phyloP scores from a whole-genome alignment of 768 basidiomycete genomes.

The Leccinum imitatum region DNA sequence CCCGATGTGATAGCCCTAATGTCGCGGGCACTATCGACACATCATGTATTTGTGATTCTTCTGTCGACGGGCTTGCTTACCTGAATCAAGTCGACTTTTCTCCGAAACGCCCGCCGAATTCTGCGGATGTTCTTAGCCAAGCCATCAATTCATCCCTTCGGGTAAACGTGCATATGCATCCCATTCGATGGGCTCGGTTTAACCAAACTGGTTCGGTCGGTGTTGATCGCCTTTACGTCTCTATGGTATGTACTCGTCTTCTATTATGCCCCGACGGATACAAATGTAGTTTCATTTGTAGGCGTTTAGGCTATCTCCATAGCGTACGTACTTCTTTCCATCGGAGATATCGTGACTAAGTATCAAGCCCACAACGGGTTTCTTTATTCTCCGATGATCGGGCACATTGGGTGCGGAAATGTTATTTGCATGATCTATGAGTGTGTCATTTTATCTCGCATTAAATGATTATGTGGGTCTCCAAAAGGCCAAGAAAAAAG shows the following conservation, averaged over 20 bases:
- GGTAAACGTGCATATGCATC: conserved; percentile 3
- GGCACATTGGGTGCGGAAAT: conserved; percentile 8
- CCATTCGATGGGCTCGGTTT: not conserved
- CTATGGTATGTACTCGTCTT: conserved; percentile 11
- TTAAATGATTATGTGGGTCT: conserved; percentile 20
- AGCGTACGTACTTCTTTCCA: conserved; percentile 16
- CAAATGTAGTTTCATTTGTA: conserved; percentile 9
- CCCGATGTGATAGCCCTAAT: conserved; percentile 24
- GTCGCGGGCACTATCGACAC: not conserved
- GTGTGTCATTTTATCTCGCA: conserved; percentile 23
- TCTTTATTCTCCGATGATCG: conserved; percentile 21
- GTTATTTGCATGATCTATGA: conserved; percentile 16
- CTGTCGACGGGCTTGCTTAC: conserved; percentile 3
- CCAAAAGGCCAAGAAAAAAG: conserved; percentile 8
- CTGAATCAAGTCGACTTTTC: not conserved
- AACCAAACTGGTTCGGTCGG: not conserved
- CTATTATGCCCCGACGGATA: conserved; percentile 2
- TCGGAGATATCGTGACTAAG: conserved; percentile 11
- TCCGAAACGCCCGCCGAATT: conserved; percentile 9
- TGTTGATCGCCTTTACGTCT: conserved; percentile 17
- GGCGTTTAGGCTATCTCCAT: conserved; percentile 16
- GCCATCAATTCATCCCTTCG: not conserved
- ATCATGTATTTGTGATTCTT: conserved; percentile 1
- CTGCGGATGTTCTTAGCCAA: conserved; percentile 3
- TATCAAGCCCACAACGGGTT: conserved; percentile 8